Base-by-base conservation (phyloP, 352 stramenopile species). In the Discostella stelligera region DNA sequence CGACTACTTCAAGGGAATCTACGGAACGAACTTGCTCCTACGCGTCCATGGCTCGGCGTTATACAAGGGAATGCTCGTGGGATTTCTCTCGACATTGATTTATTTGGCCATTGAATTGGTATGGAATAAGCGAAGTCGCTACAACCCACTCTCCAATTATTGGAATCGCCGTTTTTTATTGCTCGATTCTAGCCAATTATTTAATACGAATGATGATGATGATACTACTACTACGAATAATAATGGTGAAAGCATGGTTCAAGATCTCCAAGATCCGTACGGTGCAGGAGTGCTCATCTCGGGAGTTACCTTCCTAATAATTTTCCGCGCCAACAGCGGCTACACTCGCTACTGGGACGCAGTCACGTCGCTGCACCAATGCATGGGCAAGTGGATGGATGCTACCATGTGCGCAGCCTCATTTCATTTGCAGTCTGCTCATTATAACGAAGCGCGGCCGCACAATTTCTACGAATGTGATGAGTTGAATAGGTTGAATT, bases 331-430 rank as follows among this genome's bases (percentile, higher is more conserved):
- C 30, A 86, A 84, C 52, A 71, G 75, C 53, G 67, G 64, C 1
- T 86, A 86, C 69, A 49, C 70, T 27, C n/a, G 78, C 25, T 85
- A 82, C 20, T 82, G 73, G 78, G 64, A 82, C 30, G 78, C 63
- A 27, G 56, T 39, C 13, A 39, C 23, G 3, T 25, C 16, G 0
- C 23, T 84, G 2, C 71, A 84, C 46, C 48, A 67, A 14, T 67
- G 74, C 16, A 76, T 86, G 52, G 72, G 59, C 0, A 81, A 84
- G 55, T 74, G 49, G 66, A 72, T 77, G 52, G 79, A 86, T 52
- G 74, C 71, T 5, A 70, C 74, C n/a, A 73, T 73, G 60, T 41
- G 78, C 20, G 27, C 60, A 0, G 68, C 64, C 3, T 66, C 80
- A 3, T 86, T 82, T 55, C 50, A 83, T 58, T 48, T 86, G 60